Conservation (phyloP, 441 rosid species). For the Brassica hybrid region DNA sequence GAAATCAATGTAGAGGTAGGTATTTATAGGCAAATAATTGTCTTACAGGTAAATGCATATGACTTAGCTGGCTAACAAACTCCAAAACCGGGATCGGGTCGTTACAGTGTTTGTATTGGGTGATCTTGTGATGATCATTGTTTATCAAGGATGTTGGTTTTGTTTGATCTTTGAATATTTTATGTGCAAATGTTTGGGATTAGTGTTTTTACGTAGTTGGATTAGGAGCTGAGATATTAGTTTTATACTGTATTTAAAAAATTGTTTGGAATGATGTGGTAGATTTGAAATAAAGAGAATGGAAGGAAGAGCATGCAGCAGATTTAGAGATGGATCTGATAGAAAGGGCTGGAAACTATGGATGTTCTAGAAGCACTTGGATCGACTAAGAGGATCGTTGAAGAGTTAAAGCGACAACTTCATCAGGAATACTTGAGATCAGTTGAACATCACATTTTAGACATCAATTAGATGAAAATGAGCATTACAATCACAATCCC, state of each 20-base stretch:
- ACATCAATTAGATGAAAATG: slow-evolving; percentile 68
- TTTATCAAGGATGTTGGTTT: background rate
- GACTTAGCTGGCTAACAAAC: no score
- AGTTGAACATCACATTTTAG: slow-evolving; percentile 43
- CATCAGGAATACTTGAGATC: slow-evolving; percentile 82
- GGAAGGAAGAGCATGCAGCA: slow-evolving; percentile 86
- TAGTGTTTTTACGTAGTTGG: background rate
- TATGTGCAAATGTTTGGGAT: background rate
- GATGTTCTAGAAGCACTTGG: slow-evolving; percentile 93
- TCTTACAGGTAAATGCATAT: no score
- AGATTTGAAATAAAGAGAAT: slow-evolving; percentile 85
- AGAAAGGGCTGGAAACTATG: slow-evolving; percentile 85
- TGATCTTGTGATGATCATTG: no score
- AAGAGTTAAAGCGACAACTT: slow-evolving; percentile 82
- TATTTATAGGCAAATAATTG: no score
- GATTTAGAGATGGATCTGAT: slow-evolving; percentile 87
- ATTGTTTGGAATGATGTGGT: slow-evolving; percentile 51
- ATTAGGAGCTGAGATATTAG: background rate
- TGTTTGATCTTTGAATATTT: background rate
- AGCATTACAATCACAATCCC: slow-evolving; percentile 48
- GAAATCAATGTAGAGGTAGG: no score
- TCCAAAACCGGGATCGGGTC: no score
- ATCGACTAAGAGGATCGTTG: slow-evolving; percentile 77
- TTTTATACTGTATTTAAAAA: background rate
- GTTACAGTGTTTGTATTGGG: no score